phyloP scores from a whole-genome alignment of 371 early-diverging fungal genomes.

The Apophysomyces elegans region DNA sequence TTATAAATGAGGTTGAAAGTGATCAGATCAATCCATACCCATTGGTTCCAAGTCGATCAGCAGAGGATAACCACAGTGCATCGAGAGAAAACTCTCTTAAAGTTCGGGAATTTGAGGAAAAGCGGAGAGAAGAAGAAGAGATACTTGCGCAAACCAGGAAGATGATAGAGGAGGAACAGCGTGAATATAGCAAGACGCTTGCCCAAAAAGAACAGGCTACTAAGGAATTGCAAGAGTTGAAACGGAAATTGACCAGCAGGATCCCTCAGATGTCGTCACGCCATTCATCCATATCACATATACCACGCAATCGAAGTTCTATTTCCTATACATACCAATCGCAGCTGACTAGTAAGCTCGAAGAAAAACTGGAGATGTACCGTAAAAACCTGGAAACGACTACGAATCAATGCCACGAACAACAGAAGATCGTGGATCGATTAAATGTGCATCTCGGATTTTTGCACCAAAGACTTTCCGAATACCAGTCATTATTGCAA shows the following conservation, averaged over 20 bases:
- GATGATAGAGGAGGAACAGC: background rate
- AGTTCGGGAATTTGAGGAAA: background rate
- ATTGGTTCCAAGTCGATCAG: background rate
- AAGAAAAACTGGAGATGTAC: background rate
- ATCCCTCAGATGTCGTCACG: slow-evolving; percentile 4
- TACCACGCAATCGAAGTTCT: background rate
- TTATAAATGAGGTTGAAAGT: background rate
- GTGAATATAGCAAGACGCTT: background rate
- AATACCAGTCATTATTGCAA: background rate
- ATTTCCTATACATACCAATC: background rate
- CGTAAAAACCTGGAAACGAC: background rate
- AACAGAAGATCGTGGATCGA: background rate
- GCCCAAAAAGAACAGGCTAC: background rate
- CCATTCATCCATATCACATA: background rate
- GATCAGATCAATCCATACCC: background rate
- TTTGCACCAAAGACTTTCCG: background rate
- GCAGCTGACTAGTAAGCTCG: background rate
- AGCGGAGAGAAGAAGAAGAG: background rate
- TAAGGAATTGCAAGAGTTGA: background rate
- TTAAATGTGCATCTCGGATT: background rate
- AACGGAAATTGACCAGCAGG: background rate
- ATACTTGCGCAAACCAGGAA: background rate
- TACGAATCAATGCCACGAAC: background rate
- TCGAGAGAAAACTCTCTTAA: too few species aligned
- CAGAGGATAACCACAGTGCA: background rate